Evolutionary conservation across 768 basidiomycete species (phyloP).

Genomic region (Amanita jacksonii): DNA sequence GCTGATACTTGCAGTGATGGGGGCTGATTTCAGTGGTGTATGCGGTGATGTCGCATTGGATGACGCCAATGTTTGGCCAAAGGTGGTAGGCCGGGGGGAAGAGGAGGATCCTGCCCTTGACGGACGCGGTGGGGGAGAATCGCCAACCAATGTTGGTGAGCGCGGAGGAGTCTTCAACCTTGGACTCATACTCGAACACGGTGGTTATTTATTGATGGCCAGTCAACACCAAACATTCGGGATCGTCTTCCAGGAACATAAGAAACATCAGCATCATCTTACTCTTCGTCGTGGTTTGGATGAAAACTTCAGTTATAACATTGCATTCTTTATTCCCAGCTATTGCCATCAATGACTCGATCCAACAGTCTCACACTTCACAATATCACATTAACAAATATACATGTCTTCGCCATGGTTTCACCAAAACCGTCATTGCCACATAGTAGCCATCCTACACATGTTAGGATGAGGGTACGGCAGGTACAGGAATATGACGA

Average conservation of each 20-base stretch:
- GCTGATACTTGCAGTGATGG: neutral
- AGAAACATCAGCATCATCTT: neutral
- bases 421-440: constrained; percentile 4
- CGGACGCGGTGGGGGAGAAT: neutral
- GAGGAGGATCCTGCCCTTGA: neutral
- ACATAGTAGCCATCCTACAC: constrained; percentile 4
- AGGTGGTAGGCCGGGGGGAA: too few species aligned
- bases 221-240: neutral
- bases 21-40: neutral
- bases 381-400: neutral
- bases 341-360: constrained; percentile 4
- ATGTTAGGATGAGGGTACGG: neutral
- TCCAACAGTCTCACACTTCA: neutral
- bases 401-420: constrained; percentile 6
- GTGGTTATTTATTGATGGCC: neutral
- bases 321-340: neutral
- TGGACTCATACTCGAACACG: neutral
- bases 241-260: neutral
- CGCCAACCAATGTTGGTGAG: constrained; percentile 3
- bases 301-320: neutral
- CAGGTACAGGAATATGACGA: constrained; percentile 8
- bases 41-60: neutral
- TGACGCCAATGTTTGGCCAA: neutral
- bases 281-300: neutral
- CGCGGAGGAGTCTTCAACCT: neutral